A percentile compares a stretch with the other conserved stretches of the same genome.
phyloP scores from a whole-genome alignment of 2,329 filamentous ascomycete species.

The Thyridium curvatum region DNA sequence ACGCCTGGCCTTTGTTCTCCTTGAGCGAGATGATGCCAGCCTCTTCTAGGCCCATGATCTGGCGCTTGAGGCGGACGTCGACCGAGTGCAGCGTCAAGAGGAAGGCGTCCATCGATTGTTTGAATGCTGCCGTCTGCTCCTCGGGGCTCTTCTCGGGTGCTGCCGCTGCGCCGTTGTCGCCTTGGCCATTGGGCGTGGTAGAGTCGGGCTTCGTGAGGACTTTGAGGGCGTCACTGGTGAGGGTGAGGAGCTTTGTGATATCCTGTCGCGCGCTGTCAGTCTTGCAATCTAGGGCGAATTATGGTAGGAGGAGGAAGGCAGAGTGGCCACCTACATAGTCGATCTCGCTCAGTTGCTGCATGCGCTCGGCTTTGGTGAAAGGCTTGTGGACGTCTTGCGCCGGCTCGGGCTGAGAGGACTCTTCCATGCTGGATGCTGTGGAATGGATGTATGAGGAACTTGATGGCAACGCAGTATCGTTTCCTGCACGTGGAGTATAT shows the following conservation, averaged over 20 bases:
- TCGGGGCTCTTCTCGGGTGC: constrained; percentile 20
- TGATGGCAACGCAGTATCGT: too few relatives aligned
- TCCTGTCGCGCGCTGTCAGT: constrained; percentile 27
- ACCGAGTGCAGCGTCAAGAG: constrained; percentile 67
- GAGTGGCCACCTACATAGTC: constrained; percentile 50
- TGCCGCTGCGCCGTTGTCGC: constrained; percentile 8
- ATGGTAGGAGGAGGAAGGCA: constrained; percentile 3
- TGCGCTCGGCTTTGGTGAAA: constrained; percentile 72
- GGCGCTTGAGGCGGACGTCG: constrained; percentile 66
- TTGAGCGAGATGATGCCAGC: constrained; percentile 61
- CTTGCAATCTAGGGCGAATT: too few relatives aligned
- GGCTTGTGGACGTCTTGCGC: constrained; percentile 30
- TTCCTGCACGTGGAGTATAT: too few relatives aligned
- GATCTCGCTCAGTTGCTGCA: constrained; percentile 73
- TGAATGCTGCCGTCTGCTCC: constrained; percentile 50
- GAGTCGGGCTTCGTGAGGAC: constrained; percentile 45
- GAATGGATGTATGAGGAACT: too few relatives aligned
- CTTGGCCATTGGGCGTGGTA: constrained; percentile 6
- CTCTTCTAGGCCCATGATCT: constrained; percentile 77
- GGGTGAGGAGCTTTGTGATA: constrained; percentile 36
- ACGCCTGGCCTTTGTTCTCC: constrained; percentile 23
- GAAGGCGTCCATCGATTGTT: constrained; percentile 58
- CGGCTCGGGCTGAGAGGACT: background rate
- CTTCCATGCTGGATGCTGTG: background rate
- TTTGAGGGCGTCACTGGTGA: constrained; percentile 54